phyloP scores from a whole-genome alignment of 2,329 filamentous ascomycete genomes.

The Helotiales sp. region DNA sequence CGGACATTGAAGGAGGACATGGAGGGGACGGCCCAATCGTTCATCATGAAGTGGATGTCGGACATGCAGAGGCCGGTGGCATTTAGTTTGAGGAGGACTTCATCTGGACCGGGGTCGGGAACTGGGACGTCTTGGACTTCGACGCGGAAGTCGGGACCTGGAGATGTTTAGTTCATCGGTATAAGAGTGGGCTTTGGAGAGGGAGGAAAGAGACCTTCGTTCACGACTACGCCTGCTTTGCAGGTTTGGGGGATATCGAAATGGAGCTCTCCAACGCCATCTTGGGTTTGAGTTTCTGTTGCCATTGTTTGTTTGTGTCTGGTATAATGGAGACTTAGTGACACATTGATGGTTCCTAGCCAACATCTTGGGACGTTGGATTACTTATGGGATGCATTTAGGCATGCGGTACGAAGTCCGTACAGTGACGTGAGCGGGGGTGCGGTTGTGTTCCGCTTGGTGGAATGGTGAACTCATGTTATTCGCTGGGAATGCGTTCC shows the following conservation, averaged over 20 bases:
- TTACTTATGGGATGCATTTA: too few species aligned
- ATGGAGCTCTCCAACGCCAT: neutral
- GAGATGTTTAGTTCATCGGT: neutral
- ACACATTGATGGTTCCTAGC: too few species aligned
- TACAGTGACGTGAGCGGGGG: too few species aligned
- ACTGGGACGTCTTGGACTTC: conserved; percentile 49
- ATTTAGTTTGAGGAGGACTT: conserved; percentile 57
- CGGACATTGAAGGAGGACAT: conserved; percentile 46
- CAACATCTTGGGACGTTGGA: too few species aligned
- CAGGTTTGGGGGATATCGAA: conserved; percentile 46
- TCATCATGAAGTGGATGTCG: conserved; percentile 58
- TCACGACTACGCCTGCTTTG: conserved; percentile 50
- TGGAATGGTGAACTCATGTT: too few species aligned
- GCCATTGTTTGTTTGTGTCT: neutral
- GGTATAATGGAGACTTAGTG: too few species aligned
- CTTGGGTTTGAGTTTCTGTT: neutral
- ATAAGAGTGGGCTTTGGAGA: neutral
- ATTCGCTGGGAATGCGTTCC: too few species aligned
- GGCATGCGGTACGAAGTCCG: too few species aligned
- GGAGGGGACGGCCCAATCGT: conserved; percentile 49
- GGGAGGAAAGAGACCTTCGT: conserved; percentile 33
- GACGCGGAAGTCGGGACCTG: conserved; percentile 47
- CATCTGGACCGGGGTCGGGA: conserved; percentile 46
- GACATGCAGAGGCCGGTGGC: conserved; percentile 57
- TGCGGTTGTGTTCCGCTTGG: too few species aligned